Evolutionary conservation across 202 grass and related monocot genomes (phyloP).

Genomic region (Bolboschoenoplectus hybrid): DNA sequence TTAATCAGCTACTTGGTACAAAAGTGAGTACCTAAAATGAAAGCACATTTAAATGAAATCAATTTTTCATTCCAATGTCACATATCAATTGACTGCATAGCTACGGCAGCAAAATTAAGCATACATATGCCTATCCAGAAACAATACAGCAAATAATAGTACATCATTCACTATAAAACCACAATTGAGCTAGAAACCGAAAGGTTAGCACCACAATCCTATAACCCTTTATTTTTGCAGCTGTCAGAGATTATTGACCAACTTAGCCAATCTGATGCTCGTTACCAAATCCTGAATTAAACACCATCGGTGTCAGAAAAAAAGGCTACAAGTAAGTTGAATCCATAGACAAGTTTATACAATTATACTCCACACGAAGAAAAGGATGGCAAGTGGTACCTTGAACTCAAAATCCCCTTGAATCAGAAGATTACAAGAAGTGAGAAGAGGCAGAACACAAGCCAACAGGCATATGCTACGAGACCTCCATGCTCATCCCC

Average conservation of each 20-base stretch:
- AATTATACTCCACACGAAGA: neutral
- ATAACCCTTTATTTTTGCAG: neutral
- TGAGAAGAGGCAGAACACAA: conserved; percentile 96
- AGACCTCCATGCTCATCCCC: conserved; percentile 81
- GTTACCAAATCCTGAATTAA: neutral
- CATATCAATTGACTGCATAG: conserved; percentile 1
- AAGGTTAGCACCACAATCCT: neutral
- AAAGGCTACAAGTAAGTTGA: conserved; percentile 16
- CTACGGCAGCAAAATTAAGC: neutral
- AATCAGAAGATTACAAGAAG: conserved; percentile 94
- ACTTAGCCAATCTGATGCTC: neutral
- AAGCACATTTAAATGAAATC: neutral
- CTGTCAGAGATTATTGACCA: conserved; percentile 2
- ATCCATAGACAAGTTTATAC: conserved; percentile 9
- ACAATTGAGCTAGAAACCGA: neutral
- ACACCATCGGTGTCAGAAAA: conserved; percentile 31
- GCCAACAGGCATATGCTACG: conserved; percentile 88
- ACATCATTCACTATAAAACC: neutral
- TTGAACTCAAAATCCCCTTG: conserved; percentile 33
- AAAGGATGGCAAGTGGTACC: conserved; percentile 31
- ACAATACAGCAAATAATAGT: neutral
- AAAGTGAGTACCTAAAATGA: neutral
- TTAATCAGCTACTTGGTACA: neutral
- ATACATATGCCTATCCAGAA: neutral
- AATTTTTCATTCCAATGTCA: neutral